Evolutionary conservation across 2,329 filamentous ascomycete species (phyloP), one percentile per base, ranked within the genome.

Genomic region (Thelonectria blattea): DNA sequence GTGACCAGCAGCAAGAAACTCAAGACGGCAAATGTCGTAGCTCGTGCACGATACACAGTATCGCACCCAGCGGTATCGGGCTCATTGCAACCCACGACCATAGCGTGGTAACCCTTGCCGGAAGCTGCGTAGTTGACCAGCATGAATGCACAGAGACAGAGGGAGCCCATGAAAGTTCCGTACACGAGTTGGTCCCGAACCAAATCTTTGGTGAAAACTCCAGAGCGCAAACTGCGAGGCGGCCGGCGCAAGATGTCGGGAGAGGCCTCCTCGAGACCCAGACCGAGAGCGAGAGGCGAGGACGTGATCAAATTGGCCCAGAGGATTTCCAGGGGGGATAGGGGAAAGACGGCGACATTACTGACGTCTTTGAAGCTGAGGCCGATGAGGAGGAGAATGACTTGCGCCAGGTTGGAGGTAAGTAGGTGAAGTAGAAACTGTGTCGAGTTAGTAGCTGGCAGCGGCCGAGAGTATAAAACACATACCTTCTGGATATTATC

Each of bases 241-340:
- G 88, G 86, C 0, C 89, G 86, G 6, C 79, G 73, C 71, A 91
- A 85, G 62, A 92, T 86, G 71, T 91, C 88, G 0, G 87, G 85
- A 32, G 87, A 83, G 0, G 88, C 88, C 58, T 87, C 82, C 70
- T 92, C 90, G 61, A 91, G 85, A 6, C 89, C 90, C 0, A 92
- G 81, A 54, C 89, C 89, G 67, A 92, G 86, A 43, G 90, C 90
- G 1, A 90, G 82, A 66, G 91, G 85, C 7, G 86, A 89, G 1
- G 87, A 90, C 1, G 89, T 92, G 54, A 91, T 84, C 70, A 92
- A 85, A 72, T 91, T 92, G 63, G 90, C 88, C 89, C 89, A 92
- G 32, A 92, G 83, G 68, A 91, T 91, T 71, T 92, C 88, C 4
- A 92, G 82, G 0, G 89, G 89, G 1, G 88, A 88, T 14, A 92